phyloP scores from a whole-genome alignment of 1,284 basidiomycete species.

The Singerocomus inundabilis region DNA sequence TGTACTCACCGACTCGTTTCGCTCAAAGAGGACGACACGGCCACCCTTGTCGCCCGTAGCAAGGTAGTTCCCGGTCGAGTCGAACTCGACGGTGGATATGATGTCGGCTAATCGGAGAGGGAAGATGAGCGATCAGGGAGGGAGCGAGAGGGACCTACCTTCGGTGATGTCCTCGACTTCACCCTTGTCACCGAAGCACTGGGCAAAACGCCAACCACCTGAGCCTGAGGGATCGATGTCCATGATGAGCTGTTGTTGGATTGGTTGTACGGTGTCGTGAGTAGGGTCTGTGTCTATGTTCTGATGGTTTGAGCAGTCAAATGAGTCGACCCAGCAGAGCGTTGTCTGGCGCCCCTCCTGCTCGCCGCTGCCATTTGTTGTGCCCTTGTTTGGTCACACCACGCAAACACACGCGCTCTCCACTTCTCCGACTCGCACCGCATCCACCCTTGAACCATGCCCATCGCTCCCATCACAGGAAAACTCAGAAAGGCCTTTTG shows the following conservation, averaged over 20 bases:
- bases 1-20: conserved; percentile 88
- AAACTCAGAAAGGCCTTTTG: conserved; percentile 87
- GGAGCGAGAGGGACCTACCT: conserved; percentile 50
- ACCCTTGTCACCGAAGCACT: conserved; percentile 99
- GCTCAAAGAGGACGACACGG: conserved; percentile 97
- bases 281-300: conserved; percentile 8
- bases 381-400: conserved; percentile 34
- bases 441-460: conserved; percentile 43
- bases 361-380: conserved; percentile 28
- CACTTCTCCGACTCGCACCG: conserved; percentile 30
- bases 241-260: conserved; percentile 40
- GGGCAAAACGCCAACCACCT: conserved; percentile 97
- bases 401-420: neutral
- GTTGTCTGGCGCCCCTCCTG: conserved; percentile 19
- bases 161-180: conserved; percentile 99
- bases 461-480: conserved; percentile 85
- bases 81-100: conserved; percentile 99
- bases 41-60: conserved; percentile 99
- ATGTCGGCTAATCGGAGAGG: conserved; percentile 75
- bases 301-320: conserved; percentile 6
- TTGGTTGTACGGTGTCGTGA: conserved; percentile 11
- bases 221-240: conserved; percentile 81
- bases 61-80: conserved; percentile 98
- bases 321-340: conserved; percentile 20
- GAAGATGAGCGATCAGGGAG: conserved; percentile 30